phyloP scores from a whole-genome alignment of 164 flowering plant genomes.

The Magnolia kwangsiensis region DNA sequence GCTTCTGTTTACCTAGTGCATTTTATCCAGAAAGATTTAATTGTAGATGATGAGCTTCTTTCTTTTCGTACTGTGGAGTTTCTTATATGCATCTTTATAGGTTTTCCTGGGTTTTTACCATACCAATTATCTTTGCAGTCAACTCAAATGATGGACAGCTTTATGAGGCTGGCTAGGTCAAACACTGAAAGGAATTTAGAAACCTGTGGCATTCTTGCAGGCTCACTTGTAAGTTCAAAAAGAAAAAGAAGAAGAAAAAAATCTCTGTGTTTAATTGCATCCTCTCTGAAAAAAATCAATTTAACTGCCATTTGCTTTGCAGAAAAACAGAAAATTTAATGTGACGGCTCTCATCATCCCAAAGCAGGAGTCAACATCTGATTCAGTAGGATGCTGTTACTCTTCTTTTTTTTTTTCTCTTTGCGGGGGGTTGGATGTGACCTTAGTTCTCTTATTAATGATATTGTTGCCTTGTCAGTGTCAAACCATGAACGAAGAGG shows the following conservation, averaged over 20 bases:
- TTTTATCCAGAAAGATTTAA: neutral
- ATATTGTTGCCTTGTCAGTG: slow-evolving; percentile 48
- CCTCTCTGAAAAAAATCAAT: neutral
- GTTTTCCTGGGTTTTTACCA: neutral
- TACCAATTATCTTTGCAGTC: slow-evolving; percentile 43
- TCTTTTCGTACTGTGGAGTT: neutral
- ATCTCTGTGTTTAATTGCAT: neutral
- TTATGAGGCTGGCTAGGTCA: slow-evolving; percentile 87
- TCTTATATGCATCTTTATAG: neutral
- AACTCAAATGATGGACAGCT: slow-evolving; percentile 75
- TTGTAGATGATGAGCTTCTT: neutral
- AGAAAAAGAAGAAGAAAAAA: neutral
- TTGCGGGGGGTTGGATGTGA: neutral
- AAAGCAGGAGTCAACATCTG: slow-evolving; percentile 92
- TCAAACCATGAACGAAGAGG: slow-evolving; percentile 94
- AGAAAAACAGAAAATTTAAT: slow-evolving; percentile 84
- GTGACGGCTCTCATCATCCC: slow-evolving; percentile 89
- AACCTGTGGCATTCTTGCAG: slow-evolving; percentile 97
- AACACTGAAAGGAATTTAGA: slow-evolving; percentile 82
- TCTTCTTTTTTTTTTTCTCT: neutral
- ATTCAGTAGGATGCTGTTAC: slow-evolving; percentile 48
- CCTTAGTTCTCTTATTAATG: neutral
- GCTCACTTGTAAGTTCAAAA: slow-evolving; percentile 70
- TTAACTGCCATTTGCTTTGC: slow-evolving; percentile 10
- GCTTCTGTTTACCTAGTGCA: neutral